Base-by-base conservation (phyloP, 768 basidiomycete genomes). In the Russula emetica region DNA sequence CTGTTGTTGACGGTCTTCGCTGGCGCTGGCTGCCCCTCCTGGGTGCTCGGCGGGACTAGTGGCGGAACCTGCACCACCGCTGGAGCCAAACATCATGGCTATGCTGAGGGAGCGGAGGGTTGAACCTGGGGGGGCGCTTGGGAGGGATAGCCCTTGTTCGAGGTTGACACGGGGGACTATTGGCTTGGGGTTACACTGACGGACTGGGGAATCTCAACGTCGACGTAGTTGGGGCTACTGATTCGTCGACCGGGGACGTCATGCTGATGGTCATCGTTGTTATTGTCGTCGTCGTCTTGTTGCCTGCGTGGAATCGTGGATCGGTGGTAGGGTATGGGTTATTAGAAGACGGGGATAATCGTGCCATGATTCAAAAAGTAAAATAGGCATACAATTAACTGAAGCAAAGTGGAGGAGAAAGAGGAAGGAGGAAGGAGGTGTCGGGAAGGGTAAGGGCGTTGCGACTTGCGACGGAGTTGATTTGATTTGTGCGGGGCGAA, bases 101-200 rank as follows among this genome's bases (percentile, higher is more conserved):
- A 77, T 78, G 53, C 80, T 76, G 28, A 81, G 83, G 8, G 83
- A 84, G 62, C 83, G 84, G 62, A 87, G 74, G 3, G 87, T 90
- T 13, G 87, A 88, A 5, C 82, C 82, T 3, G 92, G 85, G 85
- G 3, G 91, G 90, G 18, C 91, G 81, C 64, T 78, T 83, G 18
- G 26, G 88, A 85, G 3, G 91, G 91, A 72, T 93, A 93, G 14
- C 85, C 85, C 67, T 89, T 87, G 18, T 51, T 65, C 20, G 66
- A 66, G 40, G 66, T 34, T 13, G 44, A 44, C n/a, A 36, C 28
- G 50, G 57, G 59, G 44, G 59, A 60, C 24, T 9, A 50, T 24
- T 52, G 26, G 55, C 38, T 42, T 8, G 52, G n/a, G 55, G 54
- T 13, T 16, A n/a, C 36, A 26, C 36, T 13, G 44, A n/a, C 36